Conservation (phyloP, 352 stramenopile species). For the Globisporangium rhizosaccharum region DNA sequence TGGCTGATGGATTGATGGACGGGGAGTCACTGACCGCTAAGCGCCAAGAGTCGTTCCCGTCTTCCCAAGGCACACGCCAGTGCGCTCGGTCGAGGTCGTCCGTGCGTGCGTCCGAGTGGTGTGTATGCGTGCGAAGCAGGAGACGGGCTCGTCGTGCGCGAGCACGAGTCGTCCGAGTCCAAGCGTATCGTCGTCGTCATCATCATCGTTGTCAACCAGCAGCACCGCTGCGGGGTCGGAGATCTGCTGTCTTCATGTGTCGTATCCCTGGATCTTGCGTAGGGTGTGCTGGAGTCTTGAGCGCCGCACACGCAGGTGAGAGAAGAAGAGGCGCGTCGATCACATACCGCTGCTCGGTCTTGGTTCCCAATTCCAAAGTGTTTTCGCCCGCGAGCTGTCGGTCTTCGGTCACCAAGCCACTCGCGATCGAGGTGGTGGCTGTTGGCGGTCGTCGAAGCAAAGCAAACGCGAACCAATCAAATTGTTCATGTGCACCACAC, state of each 20-base stretch:
- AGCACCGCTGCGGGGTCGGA: constrained; percentile 9
- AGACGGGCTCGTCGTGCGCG: not conserved
- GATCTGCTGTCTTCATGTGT: constrained; percentile 12
- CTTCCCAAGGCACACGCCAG: constrained; percentile 7
- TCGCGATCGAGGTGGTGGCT: no score
- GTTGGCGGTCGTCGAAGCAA: no score
- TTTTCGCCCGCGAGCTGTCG: not conserved
- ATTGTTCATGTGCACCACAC: no score
- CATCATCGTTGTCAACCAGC: constrained; percentile 5
- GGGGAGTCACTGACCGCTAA: constrained; percentile 3
- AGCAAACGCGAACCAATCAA: no score
- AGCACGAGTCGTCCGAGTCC: constrained; percentile 1
- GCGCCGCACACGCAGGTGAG: no score
- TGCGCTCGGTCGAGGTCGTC: constrained; percentile 8
- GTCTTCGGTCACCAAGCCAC: no score
- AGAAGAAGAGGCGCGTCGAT: not conserved
- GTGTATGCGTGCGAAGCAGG: not conserved
- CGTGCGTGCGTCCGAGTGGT: constrained; percentile 5
- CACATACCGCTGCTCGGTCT: constrained; percentile 74
- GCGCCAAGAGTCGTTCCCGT: constrained; percentile 13
- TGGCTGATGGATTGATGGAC: constrained; percentile 4
- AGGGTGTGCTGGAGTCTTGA: constrained; percentile 4
- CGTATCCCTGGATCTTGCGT: constrained; percentile 12
- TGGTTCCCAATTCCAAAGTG: constrained; percentile 85
- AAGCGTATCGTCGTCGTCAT: not conserved